Base-by-base conservation (phyloP, 306 rosid species). In the Nissolia schottii region DNA sequence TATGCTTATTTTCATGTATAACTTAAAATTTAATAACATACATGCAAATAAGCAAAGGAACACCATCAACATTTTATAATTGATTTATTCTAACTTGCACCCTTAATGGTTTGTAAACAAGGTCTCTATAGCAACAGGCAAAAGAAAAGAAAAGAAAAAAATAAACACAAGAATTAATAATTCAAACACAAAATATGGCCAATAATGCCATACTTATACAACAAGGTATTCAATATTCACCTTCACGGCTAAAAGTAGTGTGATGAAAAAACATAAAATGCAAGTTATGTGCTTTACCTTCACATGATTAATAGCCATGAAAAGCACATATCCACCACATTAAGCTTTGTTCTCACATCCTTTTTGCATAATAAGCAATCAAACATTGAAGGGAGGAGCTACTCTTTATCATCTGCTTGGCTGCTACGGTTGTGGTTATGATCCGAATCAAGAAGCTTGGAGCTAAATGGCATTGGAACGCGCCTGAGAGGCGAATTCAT, bases 371-470 rank as follows among this genome's bases (percentile, higher is more conserved):
- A n/a, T n/a, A n/a, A n/a, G n/a, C n/a, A n/a, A n/a, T n/a, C n/a
- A n/a, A n/a, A n/a, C n/a, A n/a, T n/a, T n/a, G n/a, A n/a, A n/a
- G n/a, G n/a, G n/a, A n/a, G n/a, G n/a, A n/a, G 46, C 25, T 35
- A 43, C 72, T n/a, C 40, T 68, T 64, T 45, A 45, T 45, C 15
- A 65, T 38, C 29, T 64, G 40, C 46, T 38, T 76, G 75, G 29
- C 35, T 56, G 12, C 63, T 45, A 4, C 19, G 41, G 41, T 35
- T 14, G 54, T 57, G 28, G 32, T 56, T 60, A 64, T n/a, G n/a
- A n/a, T 64, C 85, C 0, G 81, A 79, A 72, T 67, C 80, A 71
- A 72, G 78, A 75, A 68, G 82, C 85, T 83, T 88, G 64, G 85
- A 73, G 40, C 70, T 70, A 53, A 73, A 78, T 3, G 75, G 76